Conservation (phyloP, 2,329 filamentous ascomycete genomes). For the Rasamsonia emersonii region DNA sequence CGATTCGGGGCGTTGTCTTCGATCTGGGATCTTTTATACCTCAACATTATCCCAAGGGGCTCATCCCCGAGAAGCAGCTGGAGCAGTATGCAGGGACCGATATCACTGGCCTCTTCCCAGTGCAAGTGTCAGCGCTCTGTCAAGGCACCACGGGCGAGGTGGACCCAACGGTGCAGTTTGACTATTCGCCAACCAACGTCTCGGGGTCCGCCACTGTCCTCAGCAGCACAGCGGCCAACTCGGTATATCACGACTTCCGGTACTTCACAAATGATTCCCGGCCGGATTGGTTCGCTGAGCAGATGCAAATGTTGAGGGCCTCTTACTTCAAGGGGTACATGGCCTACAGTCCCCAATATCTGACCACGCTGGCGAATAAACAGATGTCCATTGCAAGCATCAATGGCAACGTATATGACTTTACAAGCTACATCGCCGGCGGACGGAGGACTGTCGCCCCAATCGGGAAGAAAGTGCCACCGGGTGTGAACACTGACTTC, state of each 20-base stretch:
- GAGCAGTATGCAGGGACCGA: conserved; percentile 80
- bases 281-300: conserved; percentile 86
- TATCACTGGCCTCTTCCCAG: conserved; percentile 79
- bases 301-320: conserved; percentile 67
- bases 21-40: conserved; percentile 67
- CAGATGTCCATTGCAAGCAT: conserved; percentile 70
- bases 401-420: conserved; percentile 72
- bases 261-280: conserved; percentile 71
- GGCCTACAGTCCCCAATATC: conserved; percentile 71
- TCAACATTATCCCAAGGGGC: conserved; percentile 65
- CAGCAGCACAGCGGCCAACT: conserved; percentile 60
- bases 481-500: conserved; percentile 58
- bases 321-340: conserved; percentile 81
- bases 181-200: conserved; percentile 72
- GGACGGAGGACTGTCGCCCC: conserved; percentile 58
- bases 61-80: conserved; percentile 53
- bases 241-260: conserved; percentile 87
- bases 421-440: conserved; percentile 72
- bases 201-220: conserved; percentile 58
- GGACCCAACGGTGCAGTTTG: conserved; percentile 67
- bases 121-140: conserved; percentile 90
- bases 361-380: conserved; percentile 57
- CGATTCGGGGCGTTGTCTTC: conserved; percentile 84
- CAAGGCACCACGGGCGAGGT: conserved; percentile 60
- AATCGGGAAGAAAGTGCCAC: conserved; percentile 42